Evolutionary conservation across 116 monocot species (phyloP).

Genomic region (Zostera marina): DNA sequence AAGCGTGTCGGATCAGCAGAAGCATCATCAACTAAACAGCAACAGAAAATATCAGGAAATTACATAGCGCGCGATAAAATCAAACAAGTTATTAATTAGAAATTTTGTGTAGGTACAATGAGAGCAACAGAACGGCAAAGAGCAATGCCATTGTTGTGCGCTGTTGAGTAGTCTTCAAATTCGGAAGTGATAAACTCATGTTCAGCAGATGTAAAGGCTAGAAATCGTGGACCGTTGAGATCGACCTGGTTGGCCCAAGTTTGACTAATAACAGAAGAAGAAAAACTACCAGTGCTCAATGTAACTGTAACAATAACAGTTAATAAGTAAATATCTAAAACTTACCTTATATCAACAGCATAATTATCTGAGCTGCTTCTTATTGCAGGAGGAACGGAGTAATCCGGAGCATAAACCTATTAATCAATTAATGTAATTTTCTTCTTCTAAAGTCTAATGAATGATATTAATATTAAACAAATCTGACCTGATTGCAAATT

Average conservation of each 20-base stretch:
- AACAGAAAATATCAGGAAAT: not conserved
- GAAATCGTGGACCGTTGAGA: constrained; percentile 52
- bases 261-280: constrained; percentile 18
- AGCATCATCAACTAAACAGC: constrained; percentile 61
- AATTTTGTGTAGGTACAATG: constrained; percentile 26
- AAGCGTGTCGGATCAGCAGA: constrained; percentile 56
- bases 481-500: constrained; percentile 78
- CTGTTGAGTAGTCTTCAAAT: constrained; percentile 54
- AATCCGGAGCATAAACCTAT: constrained; percentile 73
- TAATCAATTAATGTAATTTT: not conserved
- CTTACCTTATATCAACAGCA: constrained; percentile 75
- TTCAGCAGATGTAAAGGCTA: constrained; percentile 41
- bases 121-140: constrained; percentile 69
- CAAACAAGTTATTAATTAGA: not conserved
- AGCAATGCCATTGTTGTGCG: constrained; percentile 40
- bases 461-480: not conserved
- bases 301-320: not conserved
- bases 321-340: not conserved
- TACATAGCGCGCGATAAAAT: not conserved
- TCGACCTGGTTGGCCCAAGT: constrained; percentile 55
- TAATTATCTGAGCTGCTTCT: constrained; percentile 30
- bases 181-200: constrained; percentile 61
- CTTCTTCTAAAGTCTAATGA: no score
- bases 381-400: constrained; percentile 23
- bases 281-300: not conserved